These are phyloP conservation scores for Clavariopsis aquatica DNA, from an alignment of 495 filamentous ascomycete genomes.

Conservation along the genomic window DNA sequence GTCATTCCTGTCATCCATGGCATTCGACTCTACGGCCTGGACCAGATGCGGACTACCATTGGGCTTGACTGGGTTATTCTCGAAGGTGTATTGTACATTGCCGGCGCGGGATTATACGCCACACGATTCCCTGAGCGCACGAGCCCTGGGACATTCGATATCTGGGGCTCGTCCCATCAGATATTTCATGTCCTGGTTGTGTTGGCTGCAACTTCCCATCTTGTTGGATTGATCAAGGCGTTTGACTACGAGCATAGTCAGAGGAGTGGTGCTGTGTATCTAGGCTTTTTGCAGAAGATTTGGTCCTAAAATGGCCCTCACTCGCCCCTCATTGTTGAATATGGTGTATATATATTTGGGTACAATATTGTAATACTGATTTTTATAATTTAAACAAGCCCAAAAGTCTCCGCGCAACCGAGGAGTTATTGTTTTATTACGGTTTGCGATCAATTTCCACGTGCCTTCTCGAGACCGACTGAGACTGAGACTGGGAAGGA, in stretches of 20 bases:
- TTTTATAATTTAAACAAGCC: too few relatives aligned
- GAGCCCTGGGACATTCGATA: slow-evolving; percentile 67
- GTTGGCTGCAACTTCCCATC: slow-evolving; percentile 63
- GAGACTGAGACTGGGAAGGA: too few relatives aligned
- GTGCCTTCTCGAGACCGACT: too few relatives aligned
- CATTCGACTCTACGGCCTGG: slow-evolving; percentile 59
- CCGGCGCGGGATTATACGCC: slow-evolving; percentile 83
- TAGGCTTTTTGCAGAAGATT: slow-evolving; percentile 14
- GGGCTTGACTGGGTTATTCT: slow-evolving; percentile 78
- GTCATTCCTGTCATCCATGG: slow-evolving; percentile 80
- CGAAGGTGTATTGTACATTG: slow-evolving; percentile 81
- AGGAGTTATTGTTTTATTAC: too few relatives aligned
- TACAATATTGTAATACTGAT: too few relatives aligned
- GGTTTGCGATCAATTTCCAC: too few relatives aligned
- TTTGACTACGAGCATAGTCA: slow-evolving; percentile 47
- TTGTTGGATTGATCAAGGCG: slow-evolving; percentile 59
- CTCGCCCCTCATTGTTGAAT: not conserved
- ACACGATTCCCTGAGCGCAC: slow-evolving; percentile 63
- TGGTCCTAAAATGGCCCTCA: slow-evolving; percentile 1
- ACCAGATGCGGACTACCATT: slow-evolving; percentile 66
- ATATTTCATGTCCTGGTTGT: slow-evolving; percentile 76
- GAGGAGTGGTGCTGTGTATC: slow-evolving; percentile 11
- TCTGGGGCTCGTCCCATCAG: slow-evolving; percentile 78
- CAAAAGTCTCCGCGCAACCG: too few relatives aligned
- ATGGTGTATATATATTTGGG: not conserved